Percentiles rank a stretch among this genome's conserved stretches.
These are phyloP conservation scores for Aureobasidium sp. DNA, from an alignment of 2,329 filamentous ascomycete species.

Conservation along the genomic window DNA sequence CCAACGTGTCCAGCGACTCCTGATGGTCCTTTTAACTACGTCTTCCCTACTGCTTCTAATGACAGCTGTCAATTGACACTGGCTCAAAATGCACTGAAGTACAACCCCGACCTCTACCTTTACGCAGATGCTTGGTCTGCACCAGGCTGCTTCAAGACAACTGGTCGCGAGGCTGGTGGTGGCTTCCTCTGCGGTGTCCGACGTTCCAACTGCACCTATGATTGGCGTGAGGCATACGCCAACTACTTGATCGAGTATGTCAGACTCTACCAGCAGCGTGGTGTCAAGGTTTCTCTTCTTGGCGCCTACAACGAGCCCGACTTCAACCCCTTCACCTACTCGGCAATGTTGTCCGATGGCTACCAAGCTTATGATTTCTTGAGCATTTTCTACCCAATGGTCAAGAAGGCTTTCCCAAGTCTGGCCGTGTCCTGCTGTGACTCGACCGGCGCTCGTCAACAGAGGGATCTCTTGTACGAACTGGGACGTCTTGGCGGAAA, in stretches of 20 bases:
- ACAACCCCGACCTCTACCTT: conserved; percentile 22
- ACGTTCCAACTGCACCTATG: conserved; percentile 21
- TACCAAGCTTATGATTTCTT: conserved; percentile 24
- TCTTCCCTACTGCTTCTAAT: conserved; percentile 13
- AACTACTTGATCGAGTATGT: conserved; percentile 45
- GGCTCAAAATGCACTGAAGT: conserved; percentile 20
- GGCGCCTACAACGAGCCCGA: conserved; percentile 22
- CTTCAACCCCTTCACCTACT: conserved; percentile 23
- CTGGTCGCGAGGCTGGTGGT: conserved; percentile 19
- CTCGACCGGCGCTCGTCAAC: conserved; percentile 21
- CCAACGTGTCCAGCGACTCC: conserved; percentile 20
- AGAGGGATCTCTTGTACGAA: conserved; percentile 21
- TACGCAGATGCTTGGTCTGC: conserved; percentile 25
- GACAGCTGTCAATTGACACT: conserved; percentile 21
- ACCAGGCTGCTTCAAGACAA: conserved; percentile 22
- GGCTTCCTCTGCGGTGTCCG: conserved; percentile 22
- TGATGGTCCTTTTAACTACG: conserved; percentile 20
- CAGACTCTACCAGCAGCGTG: conserved; percentile 39
- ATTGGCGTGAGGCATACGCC: conserved; percentile 44
- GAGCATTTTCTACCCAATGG: conserved; percentile 20
- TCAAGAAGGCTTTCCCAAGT: conserved; percentile 22
- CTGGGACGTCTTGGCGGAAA: conserved; percentile 17
- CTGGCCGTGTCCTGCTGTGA: conserved; percentile 22
- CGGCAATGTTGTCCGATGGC: conserved; percentile 22
- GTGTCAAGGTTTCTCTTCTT: conserved; percentile 33